These are phyloP conservation scores for Hypoxylon sp. DNA, from an alignment of 2,329 filamentous ascomycete genomes.

Conservation along the genomic window DNA sequence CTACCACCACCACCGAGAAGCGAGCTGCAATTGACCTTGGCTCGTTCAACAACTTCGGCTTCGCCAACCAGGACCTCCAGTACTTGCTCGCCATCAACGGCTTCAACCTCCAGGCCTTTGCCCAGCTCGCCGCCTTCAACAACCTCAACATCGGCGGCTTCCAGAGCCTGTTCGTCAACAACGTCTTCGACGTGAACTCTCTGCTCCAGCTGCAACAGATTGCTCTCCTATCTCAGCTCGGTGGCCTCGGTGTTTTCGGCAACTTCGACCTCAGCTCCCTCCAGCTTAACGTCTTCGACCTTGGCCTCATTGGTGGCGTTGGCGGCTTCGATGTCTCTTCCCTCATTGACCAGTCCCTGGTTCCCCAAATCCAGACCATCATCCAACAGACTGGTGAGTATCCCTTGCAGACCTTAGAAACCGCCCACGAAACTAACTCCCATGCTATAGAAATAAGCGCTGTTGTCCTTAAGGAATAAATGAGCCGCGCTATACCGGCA, in stretches of 20 bases:
- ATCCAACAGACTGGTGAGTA: slow-evolving; percentile 49
- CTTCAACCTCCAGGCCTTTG: slow-evolving; percentile 52
- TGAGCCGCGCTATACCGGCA: neutral
- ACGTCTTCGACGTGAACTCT: slow-evolving; percentile 63
- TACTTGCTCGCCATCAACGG: slow-evolving; percentile 55
- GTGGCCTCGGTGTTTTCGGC: slow-evolving; percentile 60
- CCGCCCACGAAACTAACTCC: slow-evolving; percentile 12
- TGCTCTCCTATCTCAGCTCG: slow-evolving; percentile 55
- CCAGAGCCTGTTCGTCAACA: slow-evolving; percentile 60
- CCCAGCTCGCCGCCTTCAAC: slow-evolving; percentile 59
- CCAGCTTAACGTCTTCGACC: slow-evolving; percentile 59
- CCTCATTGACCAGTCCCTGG: slow-evolving; percentile 52
- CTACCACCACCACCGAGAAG: slow-evolving; percentile 53
- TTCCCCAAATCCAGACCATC: slow-evolving; percentile 54
- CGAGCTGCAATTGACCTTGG: slow-evolving; percentile 53
- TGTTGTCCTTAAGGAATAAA: slow-evolving; percentile 40
- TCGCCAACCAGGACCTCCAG: slow-evolving; percentile 57
- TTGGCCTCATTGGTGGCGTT: slow-evolving; percentile 59
- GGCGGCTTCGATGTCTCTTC: slow-evolving; percentile 54
- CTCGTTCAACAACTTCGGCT: slow-evolving; percentile 53
- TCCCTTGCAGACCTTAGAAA: no score
- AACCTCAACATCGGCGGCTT: slow-evolving; percentile 55
- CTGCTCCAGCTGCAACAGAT: slow-evolving; percentile 60
- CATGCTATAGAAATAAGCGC: slow-evolving; percentile 36
- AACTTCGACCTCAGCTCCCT: slow-evolving; percentile 63